Evolutionary conservation across 768 basidiomycete genomes (phyloP).

Genomic region (Lentinula raphanica): DNA sequence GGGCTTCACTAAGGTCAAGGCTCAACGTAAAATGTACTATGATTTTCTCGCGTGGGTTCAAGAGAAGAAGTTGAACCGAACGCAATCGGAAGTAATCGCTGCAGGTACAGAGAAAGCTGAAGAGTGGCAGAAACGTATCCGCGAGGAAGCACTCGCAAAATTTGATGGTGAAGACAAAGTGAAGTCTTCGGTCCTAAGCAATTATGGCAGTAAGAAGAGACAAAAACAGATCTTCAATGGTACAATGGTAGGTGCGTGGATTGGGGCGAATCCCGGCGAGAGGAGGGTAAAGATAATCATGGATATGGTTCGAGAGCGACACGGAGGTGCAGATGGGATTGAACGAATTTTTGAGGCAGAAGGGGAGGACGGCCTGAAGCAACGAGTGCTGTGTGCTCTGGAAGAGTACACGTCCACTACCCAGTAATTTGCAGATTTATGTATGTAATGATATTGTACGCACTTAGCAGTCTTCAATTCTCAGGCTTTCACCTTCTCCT

Average conservation of each 20-base stretch:
- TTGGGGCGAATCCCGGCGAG: slow-evolving; percentile 37
- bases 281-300: slow-evolving; percentile 45
- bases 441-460: too few relatives aligned
- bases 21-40: slow-evolving; percentile 51
- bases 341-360: slow-evolving; percentile 30
- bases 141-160: slow-evolving; percentile 42
- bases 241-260: slow-evolving; percentile 48
- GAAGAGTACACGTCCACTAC: not conserved
- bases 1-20: slow-evolving; percentile 38
- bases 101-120: slow-evolving; percentile 11
- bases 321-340: slow-evolving; percentile 45
- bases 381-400: slow-evolving; percentile 4
- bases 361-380: slow-evolving; percentile 30
- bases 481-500: not conserved
- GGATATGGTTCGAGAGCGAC: slow-evolving; percentile 39
- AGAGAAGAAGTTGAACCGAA: slow-evolving; percentile 16
- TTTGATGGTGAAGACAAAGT: slow-evolving; percentile 50
- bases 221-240: slow-evolving; percentile 48
- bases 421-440: not conserved
- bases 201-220: slow-evolving; percentile 23
- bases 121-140: slow-evolving; percentile 20
- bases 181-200: slow-evolving; percentile 30
- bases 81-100: slow-evolving; percentile 7
- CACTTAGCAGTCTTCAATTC: too few relatives aligned
- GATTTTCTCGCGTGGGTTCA: slow-evolving; percentile 51